Evolutionary conservation across 768 basidiomycete genomes (phyloP), one percentile per base, ranked within the genome.

Genomic region (Psilocybe subaeruginosa): DNA sequence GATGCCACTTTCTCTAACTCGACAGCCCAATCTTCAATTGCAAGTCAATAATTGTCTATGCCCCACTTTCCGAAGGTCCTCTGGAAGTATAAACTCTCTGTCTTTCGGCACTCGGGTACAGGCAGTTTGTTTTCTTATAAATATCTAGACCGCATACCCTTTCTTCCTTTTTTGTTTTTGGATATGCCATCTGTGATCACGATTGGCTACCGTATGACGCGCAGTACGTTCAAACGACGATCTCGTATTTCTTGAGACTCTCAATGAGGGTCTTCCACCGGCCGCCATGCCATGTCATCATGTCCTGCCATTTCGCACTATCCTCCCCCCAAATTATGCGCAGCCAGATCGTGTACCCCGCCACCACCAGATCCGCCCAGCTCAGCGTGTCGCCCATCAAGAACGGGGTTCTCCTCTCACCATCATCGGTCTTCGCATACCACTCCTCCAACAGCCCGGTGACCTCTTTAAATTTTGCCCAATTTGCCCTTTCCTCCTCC

Each of bases 341-440:
- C 37, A 60, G 35, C 56, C 64, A 63, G 11, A 60, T 63, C 3
- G 58, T 39, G 31, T 52, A 52, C 82, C 82, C 55, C 82, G 68
- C 77, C 16, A 77, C 54, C 2, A 68, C 64, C n/a, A 81, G 65
- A 61, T 82, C 80, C 3, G 71, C 68, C 62, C 74, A 80, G 33
- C 1, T 72, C 27, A 73, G 53, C 0, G 54, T 65, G 4, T 74
- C 64, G 0, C 77, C 80, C 65, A 78, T 63, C n/a, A 81, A 41
- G 41, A 67, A 72, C 4, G 64, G 27, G 50, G 69, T 57, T 50
- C 56, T 41, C 49, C 3, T 35, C 33, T 43, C 53, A 1, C 12
- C 17, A 14, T 14, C 29, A 29, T 64, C 58, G 19, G 62, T 72
- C 54, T 68, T 70, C 35, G 67, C 60, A 43, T 70, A 66, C 67